Evolutionary conservation across 1,284 basidiomycete species (phyloP), one percentile per base, ranked within the genome.

Genomic region (Neotropicomus parvogracilis): DNA sequence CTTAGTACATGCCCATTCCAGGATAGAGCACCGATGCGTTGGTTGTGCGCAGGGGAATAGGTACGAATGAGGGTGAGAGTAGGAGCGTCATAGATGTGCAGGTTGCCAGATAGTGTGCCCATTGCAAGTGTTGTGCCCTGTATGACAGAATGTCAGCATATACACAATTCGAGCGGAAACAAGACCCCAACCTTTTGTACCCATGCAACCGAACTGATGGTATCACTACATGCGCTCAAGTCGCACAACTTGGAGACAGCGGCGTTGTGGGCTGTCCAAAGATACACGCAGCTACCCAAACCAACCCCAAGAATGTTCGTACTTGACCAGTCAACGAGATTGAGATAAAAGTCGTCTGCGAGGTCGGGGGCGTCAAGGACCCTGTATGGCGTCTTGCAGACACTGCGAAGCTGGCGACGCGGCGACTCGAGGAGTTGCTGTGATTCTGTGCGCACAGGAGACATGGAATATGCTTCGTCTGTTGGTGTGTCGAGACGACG

Each of bases 321-420:
- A 44, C 85, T 88, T 2, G 89, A 93, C 95, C 97, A 99, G 55
- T 98, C 95, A 14, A 99, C 94, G 14, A 99, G 78, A 62, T 99
- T 99, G 54, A 99, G 85, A 63, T 99, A 99, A 69, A 97, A 99
- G 66, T 99, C 97, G 67, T 99, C 95, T 54, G 90, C 89, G 6
- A 99, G 81, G 54, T 98, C 95, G 0, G 95, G 97, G 1, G 97
- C 97, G 64, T 99, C 95, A 19, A 99, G 80, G 0, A 99, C 95
- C 56, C 97, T 88, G 74, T 95, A 99, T 0, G 97, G 97, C 0
- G 95, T 97, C 66, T 95, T 95, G 70, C 88, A 91, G 1, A 98
- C 85, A 52, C 79, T 85, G 28, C 95, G 80, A 3, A 91, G 78
- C 44, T 86, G 78, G 48, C 91, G 84, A 27, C 89, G 78, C 0